phyloP scores from a whole-genome alignment of 2,329 filamentous ascomycete genomes.

The Microsporum canis region DNA sequence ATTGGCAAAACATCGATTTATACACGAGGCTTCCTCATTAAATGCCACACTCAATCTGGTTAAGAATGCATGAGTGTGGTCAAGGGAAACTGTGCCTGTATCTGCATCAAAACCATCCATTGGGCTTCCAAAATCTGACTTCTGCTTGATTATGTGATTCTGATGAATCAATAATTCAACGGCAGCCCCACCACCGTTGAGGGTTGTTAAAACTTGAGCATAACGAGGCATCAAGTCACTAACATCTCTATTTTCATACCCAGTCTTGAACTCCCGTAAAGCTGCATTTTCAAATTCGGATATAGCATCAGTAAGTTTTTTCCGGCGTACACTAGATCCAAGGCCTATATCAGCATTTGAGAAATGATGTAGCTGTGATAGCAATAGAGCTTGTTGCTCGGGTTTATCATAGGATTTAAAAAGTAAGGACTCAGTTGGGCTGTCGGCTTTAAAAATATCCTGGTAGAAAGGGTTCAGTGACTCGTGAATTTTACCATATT shows the following conservation, averaged over 20 bases:
- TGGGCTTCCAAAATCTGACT: slow-evolving; percentile 58
- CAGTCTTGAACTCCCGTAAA: slow-evolving; percentile 82
- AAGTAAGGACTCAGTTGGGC: slow-evolving; percentile 65
- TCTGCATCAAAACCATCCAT: slow-evolving; percentile 68
- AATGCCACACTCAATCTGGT: slow-evolving; percentile 60
- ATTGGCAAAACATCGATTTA: slow-evolving; percentile 70
- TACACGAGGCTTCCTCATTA: slow-evolving; percentile 70
- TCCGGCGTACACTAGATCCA: slow-evolving; percentile 59
- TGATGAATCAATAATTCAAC: slow-evolving; percentile 82
- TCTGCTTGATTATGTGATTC: slow-evolving; percentile 69
- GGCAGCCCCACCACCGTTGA: slow-evolving; percentile 70
- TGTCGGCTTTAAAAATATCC: slow-evolving; percentile 60
- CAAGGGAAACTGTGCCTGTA: slow-evolving; percentile 58
- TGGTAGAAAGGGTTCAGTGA: slow-evolving; percentile 79
- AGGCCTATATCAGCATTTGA: slow-evolving; percentile 67
- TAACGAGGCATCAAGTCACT: slow-evolving; percentile 83
- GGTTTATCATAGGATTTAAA: slow-evolving; percentile 83
- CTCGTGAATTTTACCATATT: slow-evolving; percentile 86
- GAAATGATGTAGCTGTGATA: slow-evolving; percentile 70
- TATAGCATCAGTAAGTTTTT: slow-evolving; percentile 62
- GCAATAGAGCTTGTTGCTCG: slow-evolving; percentile 79
- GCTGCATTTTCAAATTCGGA: slow-evolving; percentile 84
- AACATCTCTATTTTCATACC: slow-evolving; percentile 78
- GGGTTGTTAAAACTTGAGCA: slow-evolving; percentile 66
- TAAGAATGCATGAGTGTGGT: slow-evolving; percentile 74